Conservation (phyloP, 2,329 filamentous ascomycete species). For the Pestalotiopsis sp. region DNA sequence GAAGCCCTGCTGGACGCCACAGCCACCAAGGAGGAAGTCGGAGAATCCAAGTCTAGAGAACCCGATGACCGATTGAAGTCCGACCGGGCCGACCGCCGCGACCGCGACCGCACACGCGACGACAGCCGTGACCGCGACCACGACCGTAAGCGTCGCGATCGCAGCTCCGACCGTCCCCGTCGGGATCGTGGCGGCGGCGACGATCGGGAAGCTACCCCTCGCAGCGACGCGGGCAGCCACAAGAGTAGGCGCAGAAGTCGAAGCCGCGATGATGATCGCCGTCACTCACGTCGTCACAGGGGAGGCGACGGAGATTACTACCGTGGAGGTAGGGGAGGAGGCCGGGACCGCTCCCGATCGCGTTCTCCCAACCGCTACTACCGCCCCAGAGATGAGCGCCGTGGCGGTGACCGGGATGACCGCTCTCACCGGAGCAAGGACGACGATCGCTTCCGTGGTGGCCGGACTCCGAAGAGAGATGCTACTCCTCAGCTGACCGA, state of each 20-base stretch:
- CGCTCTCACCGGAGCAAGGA: slow-evolving; percentile 60
- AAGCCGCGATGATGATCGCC: slow-evolving; percentile 76
- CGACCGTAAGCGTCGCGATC: slow-evolving; percentile 58
- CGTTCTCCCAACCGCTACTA: slow-evolving; percentile 69
- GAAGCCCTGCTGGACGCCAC: slow-evolving; percentile 90
- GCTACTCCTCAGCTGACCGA: slow-evolving; percentile 78
- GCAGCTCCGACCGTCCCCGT: slow-evolving; percentile 59
- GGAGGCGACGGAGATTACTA: slow-evolving; percentile 72
- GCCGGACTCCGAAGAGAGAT: slow-evolving; percentile 44
- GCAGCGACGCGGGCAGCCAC: slow-evolving; percentile 77
- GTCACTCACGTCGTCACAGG: slow-evolving; percentile 73
- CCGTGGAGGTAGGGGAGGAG: slow-evolving; percentile 59
- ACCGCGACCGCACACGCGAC: slow-evolving; percentile 32
- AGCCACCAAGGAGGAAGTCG: slow-evolving; percentile 60
- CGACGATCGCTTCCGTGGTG: slow-evolving; percentile 43
- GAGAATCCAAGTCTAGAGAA: slow-evolving; percentile 49
- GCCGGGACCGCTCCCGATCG: slow-evolving; percentile 67
- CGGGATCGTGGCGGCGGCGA: slow-evolving; percentile 57
- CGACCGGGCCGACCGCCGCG: slow-evolving; percentile 52
- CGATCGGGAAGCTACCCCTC: slow-evolving; percentile 67
- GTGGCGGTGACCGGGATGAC: slow-evolving; percentile 47
- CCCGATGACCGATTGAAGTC: slow-evolving; percentile 61
- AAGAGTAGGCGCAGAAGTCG: slow-evolving; percentile 81
- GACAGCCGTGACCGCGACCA: slow-evolving; percentile 43
- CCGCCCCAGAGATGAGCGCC: slow-evolving; percentile 57